A percentile compares a stretch with the other conserved stretches of the same genome.
Evolutionary conservation across 345 rosid genomes (phyloP).

Genomic region (Dipteronia sinensis): DNA sequence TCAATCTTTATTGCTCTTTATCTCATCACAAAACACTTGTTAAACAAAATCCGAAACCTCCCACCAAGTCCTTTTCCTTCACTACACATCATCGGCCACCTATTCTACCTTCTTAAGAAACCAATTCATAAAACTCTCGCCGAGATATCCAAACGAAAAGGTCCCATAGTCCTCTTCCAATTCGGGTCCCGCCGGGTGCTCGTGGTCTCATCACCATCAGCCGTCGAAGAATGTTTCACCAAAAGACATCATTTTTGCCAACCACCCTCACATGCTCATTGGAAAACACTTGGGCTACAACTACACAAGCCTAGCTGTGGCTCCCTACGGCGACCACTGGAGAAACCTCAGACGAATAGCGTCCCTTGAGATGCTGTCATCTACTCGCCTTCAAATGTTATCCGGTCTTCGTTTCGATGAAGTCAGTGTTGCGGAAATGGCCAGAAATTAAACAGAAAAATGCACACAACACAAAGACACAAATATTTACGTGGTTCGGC

Average conservation of each 20-base stretch:
- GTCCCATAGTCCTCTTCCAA: slow-evolving; percentile 35
- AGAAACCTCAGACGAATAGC: slow-evolving; percentile 40
- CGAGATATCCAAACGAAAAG: slow-evolving; percentile 25
- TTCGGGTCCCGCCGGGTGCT: slow-evolving; percentile 40
- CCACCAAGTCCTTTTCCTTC: slow-evolving; percentile 47
- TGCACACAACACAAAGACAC: too few relatives aligned
- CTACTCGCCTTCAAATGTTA: slow-evolving; percentile 31
- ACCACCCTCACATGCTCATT: slow-evolving; percentile 32
- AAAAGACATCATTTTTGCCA: slow-evolving; percentile 42
- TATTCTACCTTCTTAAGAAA: slow-evolving; percentile 39
- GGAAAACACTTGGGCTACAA: slow-evolving; percentile 39
- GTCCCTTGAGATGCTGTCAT: slow-evolving; percentile 36
- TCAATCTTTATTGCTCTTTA: slow-evolving; percentile 19
- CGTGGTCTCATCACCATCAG: slow-evolving; percentile 40
- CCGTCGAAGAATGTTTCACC: slow-evolving; percentile 44
- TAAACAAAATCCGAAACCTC: slow-evolving; percentile 32
- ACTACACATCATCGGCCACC: slow-evolving; percentile 50
- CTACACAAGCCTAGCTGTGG: slow-evolving; percentile 36
- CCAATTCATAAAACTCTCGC: slow-evolving; percentile 39
- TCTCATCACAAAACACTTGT: slow-evolving; percentile 24
- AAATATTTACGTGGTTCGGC: too few relatives aligned
- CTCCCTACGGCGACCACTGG: slow-evolving; percentile 46
- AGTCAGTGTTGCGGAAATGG: too few relatives aligned
- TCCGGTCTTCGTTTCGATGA: slow-evolving; percentile 27
- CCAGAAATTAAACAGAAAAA: too few relatives aligned